Evolutionary conservation across 768 basidiomycete genomes (phyloP).

Genomic region (Trametes villosa): DNA sequence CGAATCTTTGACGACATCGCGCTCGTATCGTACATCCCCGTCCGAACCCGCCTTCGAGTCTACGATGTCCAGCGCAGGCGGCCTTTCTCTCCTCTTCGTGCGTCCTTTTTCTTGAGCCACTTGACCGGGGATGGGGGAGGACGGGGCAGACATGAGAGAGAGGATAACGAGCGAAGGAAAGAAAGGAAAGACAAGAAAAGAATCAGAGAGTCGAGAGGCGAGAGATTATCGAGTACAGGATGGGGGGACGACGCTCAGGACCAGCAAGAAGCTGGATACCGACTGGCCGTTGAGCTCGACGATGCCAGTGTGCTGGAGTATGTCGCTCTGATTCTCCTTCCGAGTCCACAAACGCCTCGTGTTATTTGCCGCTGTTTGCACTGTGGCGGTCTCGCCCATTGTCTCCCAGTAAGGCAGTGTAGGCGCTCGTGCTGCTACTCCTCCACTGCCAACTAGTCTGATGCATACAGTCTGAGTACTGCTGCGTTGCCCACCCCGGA

Average conservation of each 20-base stretch:
- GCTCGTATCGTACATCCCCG: conserved; percentile 45
- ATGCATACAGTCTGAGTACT: too few relatives aligned
- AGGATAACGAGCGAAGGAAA: conserved; percentile 41
- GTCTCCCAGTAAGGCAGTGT: background rate
- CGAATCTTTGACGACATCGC: conserved; percentile 34
- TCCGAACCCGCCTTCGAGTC: conserved; percentile 44
- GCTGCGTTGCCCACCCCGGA: too few relatives aligned
- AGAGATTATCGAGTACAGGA: conserved; percentile 14
- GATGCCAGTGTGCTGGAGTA: conserved; percentile 29
- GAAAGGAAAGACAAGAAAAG: conserved; percentile 39
- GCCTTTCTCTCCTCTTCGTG: conserved; percentile 53
- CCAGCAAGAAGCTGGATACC: conserved; percentile 22
- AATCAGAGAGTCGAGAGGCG: conserved; percentile 20
- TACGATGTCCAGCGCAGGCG: conserved; percentile 55
- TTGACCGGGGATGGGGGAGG: conserved; percentile 45
- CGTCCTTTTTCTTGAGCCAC: conserved; percentile 43
- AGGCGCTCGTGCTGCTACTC: background rate
- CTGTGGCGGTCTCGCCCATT: conserved; percentile 19
- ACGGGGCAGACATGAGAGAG: conserved; percentile 46
- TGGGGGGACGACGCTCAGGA: conserved; percentile 13
- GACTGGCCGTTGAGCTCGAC: conserved; percentile 32
- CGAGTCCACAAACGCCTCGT: conserved; percentile 27
- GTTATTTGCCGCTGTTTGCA: conserved; percentile 28
- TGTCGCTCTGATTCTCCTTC: conserved; percentile 15
- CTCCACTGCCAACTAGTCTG: too few relatives aligned